Evolutionary conservation across 139 green algal genomes (phyloP).

Genomic region (Haematococcus sp.): DNA sequence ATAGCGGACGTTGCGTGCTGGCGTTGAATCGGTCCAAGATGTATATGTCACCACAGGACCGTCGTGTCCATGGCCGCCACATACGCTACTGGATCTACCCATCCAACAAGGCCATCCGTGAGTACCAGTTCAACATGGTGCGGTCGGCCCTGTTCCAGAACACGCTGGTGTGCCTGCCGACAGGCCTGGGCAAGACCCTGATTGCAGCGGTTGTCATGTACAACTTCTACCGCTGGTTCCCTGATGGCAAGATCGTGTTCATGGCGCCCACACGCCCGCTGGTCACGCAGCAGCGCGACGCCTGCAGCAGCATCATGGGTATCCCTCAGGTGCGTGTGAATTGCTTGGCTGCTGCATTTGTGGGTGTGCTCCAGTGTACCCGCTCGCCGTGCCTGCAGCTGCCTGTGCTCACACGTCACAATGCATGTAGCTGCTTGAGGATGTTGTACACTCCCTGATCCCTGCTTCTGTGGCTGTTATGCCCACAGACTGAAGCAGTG

Average conservation of each 20-base stretch:
- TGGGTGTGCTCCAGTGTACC: too few relatives aligned
- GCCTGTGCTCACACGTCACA: too few relatives aligned
- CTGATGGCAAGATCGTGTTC: conserved; percentile 90
- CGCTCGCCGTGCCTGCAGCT: too few relatives aligned
- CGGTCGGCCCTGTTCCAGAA: conserved; percentile 80
- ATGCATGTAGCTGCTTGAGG: too few relatives aligned
- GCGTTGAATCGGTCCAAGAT: background rate
- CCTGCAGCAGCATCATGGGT: conserved; percentile 74
- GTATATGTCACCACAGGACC: background rate
- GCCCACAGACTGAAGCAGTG: conserved; percentile 26
- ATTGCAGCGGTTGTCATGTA: conserved; percentile 90
- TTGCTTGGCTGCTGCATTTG: too few relatives aligned
- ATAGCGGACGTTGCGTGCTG: too few relatives aligned
- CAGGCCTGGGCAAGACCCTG: conserved; percentile 94
- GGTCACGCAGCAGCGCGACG: conserved; percentile 88
- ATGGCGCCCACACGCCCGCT: conserved; percentile 89
- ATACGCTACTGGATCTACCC: conserved; percentile 78
- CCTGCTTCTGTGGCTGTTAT: too few relatives aligned
- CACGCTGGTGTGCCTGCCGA: conserved; percentile 93
- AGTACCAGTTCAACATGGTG: conserved; percentile 76
- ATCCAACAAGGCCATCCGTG: conserved; percentile 42
- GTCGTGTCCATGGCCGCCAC: conserved; percentile 17
- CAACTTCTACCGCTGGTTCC: conserved; percentile 84
- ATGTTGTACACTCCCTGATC: too few relatives aligned
- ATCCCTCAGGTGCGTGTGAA: conserved; percentile 51